Evolutionary conservation across 331 rosid species (phyloP), one percentile per base, ranked within the genome.

Genomic region (Pyracantha coccinea): DNA sequence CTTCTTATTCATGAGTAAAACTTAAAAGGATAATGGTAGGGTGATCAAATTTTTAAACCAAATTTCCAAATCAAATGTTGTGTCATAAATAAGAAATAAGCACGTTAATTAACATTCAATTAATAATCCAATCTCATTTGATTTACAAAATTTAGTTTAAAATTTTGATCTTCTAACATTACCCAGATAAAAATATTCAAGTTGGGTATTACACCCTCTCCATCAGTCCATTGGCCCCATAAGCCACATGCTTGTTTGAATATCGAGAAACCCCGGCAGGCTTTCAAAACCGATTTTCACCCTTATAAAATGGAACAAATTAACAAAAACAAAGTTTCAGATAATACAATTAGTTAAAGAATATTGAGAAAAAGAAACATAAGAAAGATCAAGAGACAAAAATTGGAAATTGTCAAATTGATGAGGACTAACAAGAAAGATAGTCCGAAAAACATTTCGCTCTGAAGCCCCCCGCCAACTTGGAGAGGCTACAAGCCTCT

Each of bases 401-500:
- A 14, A 16, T 24, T 15, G 35, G 17, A 71, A 21, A 55, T 32
- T 33, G 66, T 4, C 35, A 33, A 45, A 13, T 33, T 72, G 72
- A 78, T 57, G 33, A 55, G 59, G 77, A 78, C 79, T 54, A 66
- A 62, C 50, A 74, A 77, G 57, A 69, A 5, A 2, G 23, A 55
- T 57, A 27, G 80, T 57, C 31, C 62, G 6, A 47, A 75, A 55
- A 75, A 65, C 72, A 31, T 63, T 44, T 58, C 72, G 57, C 53
- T 78, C 41, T 73, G 47, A 70, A 75, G 86, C 60, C 78, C 44
- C 80, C 80, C 80, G 44, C 80, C 55, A 15, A 25, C 4, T 38
- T 52, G 31, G 67, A 53, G 67, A 61, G 71, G 76, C 57, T 72
- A 66, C 33, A n/a, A 8, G 24, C 74, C 53, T 57, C 32, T 41